Conservation (phyloP, 2,329 filamentous ascomycete genomes). For the Chaetothyriales sp. region DNA sequence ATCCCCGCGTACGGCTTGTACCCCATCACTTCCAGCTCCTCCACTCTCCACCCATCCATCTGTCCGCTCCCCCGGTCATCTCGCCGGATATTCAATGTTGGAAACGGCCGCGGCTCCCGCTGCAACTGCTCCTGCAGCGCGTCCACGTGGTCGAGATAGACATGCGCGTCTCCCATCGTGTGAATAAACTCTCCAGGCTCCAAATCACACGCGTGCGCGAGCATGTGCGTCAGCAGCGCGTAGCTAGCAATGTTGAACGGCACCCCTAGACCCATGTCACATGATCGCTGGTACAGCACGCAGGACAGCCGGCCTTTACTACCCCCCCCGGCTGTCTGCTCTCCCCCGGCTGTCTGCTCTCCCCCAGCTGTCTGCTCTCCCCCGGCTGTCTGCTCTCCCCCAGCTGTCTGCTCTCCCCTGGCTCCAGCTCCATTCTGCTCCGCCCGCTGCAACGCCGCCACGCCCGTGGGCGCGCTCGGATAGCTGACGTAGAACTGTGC, state of each 20-base stretch:
- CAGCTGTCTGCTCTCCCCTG: not conserved
- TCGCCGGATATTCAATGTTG: constrained; percentile 57
- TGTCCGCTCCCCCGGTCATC: constrained; percentile 63
- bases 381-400: too few relatives aligned
- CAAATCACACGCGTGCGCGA: constrained; percentile 74
- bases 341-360: too few relatives aligned
- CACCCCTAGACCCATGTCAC: constrained; percentile 93
- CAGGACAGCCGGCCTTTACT: constrained; percentile 59
- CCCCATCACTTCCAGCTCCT: constrained; percentile 75
- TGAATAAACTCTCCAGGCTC: constrained; percentile 80
- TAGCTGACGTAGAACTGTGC: constrained; percentile 88
- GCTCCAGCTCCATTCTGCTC: not conserved
- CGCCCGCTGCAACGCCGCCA: not conserved
- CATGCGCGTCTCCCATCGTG: constrained; percentile 96
- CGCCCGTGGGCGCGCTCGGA: constrained; percentile 28
- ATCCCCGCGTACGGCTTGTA: constrained; percentile 88
- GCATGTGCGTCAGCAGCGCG: constrained; percentile 85
- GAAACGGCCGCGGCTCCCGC: constrained; percentile 69
- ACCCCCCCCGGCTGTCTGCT: too few relatives aligned
- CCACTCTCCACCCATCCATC: constrained; percentile 80
- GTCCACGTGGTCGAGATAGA: constrained; percentile 86
- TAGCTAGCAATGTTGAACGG: constrained; percentile 98
- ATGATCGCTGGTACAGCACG: constrained; percentile 82
- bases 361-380: too few relatives aligned
- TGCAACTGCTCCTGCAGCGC: constrained; percentile 68